Evolutionary conservation across 148 eudicot species (phyloP).

Genomic region (Rhododendron mucronatum): DNA sequence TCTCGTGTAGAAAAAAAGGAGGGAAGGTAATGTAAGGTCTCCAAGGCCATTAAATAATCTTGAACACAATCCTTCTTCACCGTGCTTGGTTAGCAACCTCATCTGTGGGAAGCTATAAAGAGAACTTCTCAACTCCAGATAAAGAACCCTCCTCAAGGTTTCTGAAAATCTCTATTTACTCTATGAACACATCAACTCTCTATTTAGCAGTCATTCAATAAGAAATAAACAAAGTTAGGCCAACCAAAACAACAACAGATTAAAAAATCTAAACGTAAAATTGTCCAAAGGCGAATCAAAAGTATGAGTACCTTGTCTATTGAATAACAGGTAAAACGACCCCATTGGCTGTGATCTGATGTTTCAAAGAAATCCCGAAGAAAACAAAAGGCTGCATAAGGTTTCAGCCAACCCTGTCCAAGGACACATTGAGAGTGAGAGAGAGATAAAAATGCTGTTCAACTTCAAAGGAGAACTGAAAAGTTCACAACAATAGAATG

Average conservation of each 20-base stretch:
- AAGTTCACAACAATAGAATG: background rate
- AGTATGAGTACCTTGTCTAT: conserved; percentile 51
- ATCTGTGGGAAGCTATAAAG: background rate
- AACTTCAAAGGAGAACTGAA: background rate
- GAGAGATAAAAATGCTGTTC: background rate
- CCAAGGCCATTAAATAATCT: background rate
- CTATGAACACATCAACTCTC: background rate
- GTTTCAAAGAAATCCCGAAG: conserved; percentile 95
- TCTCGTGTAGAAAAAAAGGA: background rate
- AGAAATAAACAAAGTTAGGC: background rate
- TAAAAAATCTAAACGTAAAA: background rate
- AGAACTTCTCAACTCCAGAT: background rate
- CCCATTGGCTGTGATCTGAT: conserved; percentile 97
- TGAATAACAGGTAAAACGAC: conserved; percentile 72
- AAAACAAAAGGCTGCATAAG: conserved; percentile 94
- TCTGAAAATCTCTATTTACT: background rate
- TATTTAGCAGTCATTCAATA: background rate
- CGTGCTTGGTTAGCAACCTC: background rate
- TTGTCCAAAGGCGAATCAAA: conserved; percentile 1
- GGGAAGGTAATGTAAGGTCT: background rate
- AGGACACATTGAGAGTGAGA: conserved; percentile 1
- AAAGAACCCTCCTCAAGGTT: background rate
- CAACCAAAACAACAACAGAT: background rate
- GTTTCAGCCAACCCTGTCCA: conserved; percentile 86
- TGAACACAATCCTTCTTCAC: background rate